Evolutionary conservation across 768 basidiomycete species (phyloP), one percentile per base, ranked within the genome.

Genomic region (Phlebiopsis flavidoalba): DNA sequence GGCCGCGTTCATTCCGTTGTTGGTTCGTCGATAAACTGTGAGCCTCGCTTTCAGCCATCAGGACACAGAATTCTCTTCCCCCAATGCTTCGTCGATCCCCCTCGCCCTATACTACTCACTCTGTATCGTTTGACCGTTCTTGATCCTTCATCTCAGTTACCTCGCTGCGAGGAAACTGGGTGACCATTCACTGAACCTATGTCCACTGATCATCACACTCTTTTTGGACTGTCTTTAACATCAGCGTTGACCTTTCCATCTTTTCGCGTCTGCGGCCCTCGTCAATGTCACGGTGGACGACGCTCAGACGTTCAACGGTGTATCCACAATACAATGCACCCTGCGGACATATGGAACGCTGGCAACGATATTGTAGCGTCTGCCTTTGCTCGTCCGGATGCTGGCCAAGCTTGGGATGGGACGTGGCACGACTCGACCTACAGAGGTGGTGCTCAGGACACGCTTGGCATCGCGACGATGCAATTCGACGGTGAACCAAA

Each of bases 251-350:
- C 8, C 37, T 5, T 26, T 21, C 22, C 6, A 11, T 35, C 35
- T 17, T n/a, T 15, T 62, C 19, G 40, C 47, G 10, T 35, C 57
- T 8, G 55, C 56, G 15, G 52, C 62, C 17, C 67, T 74, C 26
- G 66, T 73, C 24, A 79, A 80, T 59, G 64, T 75, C 35, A 79
- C 79, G 5, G 72, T 81, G 37, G 79, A 81, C 71, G 78, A 79
- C 65, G 71, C 71, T 37, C 63, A 65, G 26, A 72, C 73, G 37
- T n/a, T n/a, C n/a, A 75, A 73, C 43, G 71, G 75, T 22, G 62
- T 57, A 19, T 62, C 56, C 10, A 3, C 21, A 2, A 69, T 79
- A 24, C 59, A 62, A 6, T 79, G 79, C 63, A 40, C 65, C 77
- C 78, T 22, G 46, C 60, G 4, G 65, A 64, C 10, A 71, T 64